Conservation (phyloP, 108 stramenopile species). For the Fistulifera pelliculosa region DNA sequence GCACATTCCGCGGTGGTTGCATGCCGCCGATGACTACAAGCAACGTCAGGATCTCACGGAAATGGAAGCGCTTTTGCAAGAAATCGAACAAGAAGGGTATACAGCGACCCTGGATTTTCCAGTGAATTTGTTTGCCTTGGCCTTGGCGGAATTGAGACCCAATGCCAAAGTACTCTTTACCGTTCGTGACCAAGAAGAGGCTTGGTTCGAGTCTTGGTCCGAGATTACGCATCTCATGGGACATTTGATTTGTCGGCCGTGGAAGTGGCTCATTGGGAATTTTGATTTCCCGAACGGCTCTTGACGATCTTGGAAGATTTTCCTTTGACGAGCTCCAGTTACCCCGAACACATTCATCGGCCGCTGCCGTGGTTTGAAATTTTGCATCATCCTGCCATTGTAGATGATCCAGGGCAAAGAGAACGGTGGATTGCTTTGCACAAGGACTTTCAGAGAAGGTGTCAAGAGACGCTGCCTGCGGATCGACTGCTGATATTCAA, state of each 20-base stretch:
- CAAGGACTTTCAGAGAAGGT: constrained; percentile 11
- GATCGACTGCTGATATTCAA: constrained; percentile 32
- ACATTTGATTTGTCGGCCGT: constrained; percentile 1
- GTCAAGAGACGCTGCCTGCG: constrained; percentile 13
- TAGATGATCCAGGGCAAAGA: constrained; percentile 8
- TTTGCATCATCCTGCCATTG: constrained; percentile 11
- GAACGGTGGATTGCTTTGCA: constrained; percentile 24
- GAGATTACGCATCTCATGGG: constrained; percentile 16
- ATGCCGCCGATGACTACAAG: neutral
- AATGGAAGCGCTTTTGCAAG: neutral
- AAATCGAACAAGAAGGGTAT: constrained; percentile 21
- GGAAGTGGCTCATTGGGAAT: neutral
- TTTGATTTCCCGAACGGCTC: constrained; percentile 2
- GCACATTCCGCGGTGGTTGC: neutral
- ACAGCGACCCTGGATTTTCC: constrained; percentile 26
- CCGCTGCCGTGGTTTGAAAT: constrained; percentile 12
- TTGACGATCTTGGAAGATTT: constrained; percentile 1
- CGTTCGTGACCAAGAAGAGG: constrained; percentile 23
- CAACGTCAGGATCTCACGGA: neutral
- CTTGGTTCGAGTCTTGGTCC: constrained; percentile 23
- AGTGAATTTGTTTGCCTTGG: constrained; percentile 15
- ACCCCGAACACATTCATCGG: constrained; percentile 11
- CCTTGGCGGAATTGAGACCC: constrained; percentile 10
- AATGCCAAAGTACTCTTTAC: constrained; percentile 38
- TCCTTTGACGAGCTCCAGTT: neutral